These are phyloP conservation scores for Zymoseptoria passerinii DNA, from an alignment of 2,329 filamentous ascomycete genomes.

Conservation along the genomic window DNA sequence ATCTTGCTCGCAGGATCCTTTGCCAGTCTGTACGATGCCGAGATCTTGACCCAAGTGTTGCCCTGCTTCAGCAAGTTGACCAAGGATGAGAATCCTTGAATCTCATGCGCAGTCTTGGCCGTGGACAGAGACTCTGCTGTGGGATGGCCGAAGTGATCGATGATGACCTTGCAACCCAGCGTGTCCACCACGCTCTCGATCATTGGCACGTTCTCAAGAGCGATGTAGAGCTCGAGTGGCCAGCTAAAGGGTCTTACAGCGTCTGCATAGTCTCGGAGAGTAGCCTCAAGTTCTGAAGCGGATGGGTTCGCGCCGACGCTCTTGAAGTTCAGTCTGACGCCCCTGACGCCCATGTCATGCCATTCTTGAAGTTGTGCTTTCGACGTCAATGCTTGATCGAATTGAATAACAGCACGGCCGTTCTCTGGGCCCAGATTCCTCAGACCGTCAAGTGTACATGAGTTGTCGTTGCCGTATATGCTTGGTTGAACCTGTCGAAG, in stretches of 20 bases:
- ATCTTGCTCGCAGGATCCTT: conserved; percentile 25
- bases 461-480: conserved; percentile 54
- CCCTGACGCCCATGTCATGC: conserved; percentile 51
- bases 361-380: conserved; percentile 40
- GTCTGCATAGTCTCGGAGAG: conserved; percentile 43
- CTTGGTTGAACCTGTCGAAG: conserved; percentile 43
- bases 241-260: conserved; percentile 45
- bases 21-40: conserved; percentile 48
- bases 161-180: conserved; percentile 45
- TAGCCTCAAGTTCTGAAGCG: conserved; percentile 34
- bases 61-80: conserved; percentile 41
- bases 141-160: conserved; percentile 51
- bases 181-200: conserved; percentile 43
- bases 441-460: conserved; percentile 50
- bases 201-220: conserved; percentile 42
- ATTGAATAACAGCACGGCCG: conserved; percentile 49
- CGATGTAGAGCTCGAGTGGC: conserved; percentile 52
- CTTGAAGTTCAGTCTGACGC: conserved; percentile 52
- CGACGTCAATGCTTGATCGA: conserved; percentile 42
- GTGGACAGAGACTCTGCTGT: conserved; percentile 35
- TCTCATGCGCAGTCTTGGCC: conserved; percentile 30
- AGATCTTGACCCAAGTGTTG: conserved; percentile 50
- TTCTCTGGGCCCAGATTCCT: conserved; percentile 40
- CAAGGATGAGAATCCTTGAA: conserved; percentile 45
- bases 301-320: conserved; percentile 39